These are phyloP conservation scores for Thalassiosira oceanica DNA, from an alignment of 352 stramenopile species.

Conservation along the genomic window DNA sequence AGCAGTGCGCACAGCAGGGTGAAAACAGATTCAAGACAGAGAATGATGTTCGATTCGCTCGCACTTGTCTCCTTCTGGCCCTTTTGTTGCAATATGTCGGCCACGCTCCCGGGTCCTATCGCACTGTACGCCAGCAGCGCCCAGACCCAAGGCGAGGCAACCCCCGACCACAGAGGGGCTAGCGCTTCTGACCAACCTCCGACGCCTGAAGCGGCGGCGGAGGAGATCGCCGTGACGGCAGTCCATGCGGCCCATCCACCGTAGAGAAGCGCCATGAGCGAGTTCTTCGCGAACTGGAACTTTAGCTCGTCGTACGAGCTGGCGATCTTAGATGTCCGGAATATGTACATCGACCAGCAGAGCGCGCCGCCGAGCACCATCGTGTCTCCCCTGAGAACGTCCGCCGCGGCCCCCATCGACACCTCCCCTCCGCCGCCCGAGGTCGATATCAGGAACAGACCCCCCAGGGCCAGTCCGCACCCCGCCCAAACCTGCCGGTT, in stretches of 20 bases:
- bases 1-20: conserved; percentile 48
- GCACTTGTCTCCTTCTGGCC: conserved; percentile 49
- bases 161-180: conserved; percentile 43
- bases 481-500: conserved; percentile 43
- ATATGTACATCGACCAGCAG: conserved; percentile 69
- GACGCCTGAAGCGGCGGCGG: conserved; percentile 13
- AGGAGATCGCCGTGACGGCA: conserved; percentile 12
- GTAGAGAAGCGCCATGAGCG: conserved; percentile 59
- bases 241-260: conserved; percentile 35
- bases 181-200: conserved; percentile 18
- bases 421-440: conserved; percentile 1
- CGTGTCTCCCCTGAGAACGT: conserved; percentile 48
- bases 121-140: conserved; percentile 50
- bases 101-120: conserved; percentile 51
- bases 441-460: conserved; percentile 50
- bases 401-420: conserved; percentile 1
- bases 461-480: conserved; percentile 47
- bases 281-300: conserved; percentile 57
- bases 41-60: conserved; percentile 65
- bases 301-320: conserved; percentile 45
- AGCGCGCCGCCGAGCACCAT: conserved; percentile 59
- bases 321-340: conserved; percentile 50
- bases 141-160: conserved; percentile 36
- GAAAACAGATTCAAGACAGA: conserved; percentile 64
- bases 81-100: conserved; percentile 64